Base-by-base conservation (phyloP, 2,329 filamentous ascomycete genomes). In the Daldinia eschscholtzii region DNA sequence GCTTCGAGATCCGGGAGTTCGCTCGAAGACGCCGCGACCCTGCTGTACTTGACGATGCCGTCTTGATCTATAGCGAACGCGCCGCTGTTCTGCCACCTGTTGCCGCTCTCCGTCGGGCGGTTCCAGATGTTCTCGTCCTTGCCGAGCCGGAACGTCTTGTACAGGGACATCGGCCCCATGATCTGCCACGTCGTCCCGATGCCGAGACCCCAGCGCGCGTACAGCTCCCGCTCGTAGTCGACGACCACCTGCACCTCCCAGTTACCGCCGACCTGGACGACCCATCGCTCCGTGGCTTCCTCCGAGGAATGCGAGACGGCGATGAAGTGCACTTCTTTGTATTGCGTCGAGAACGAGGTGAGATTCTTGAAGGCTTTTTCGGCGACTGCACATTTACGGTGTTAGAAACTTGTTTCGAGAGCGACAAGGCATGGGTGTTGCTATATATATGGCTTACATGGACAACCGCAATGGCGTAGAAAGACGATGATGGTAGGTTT, bases 381-480 rank as follows among this genome's bases (percentile, higher is more conserved):
- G 13, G 90, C 89, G 77, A 92, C 90, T 92, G 64, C 3, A 15
- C 12, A 18, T 39, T 52, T 55, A 10, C 18, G 6, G 7, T 9
- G 33, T 55, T 39, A 55, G 52, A n/a, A 20, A 20, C 18, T 42
- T 20, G 41, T 20, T 42, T 42, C 18, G 41, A 20, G 41, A 20
- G 13, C 1, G 4, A 42, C 10, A 23, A 13, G 26, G n/a, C 23
- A 46, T 46, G n/a, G 23, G 26, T 12, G n/a, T 23, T 35, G 28
- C 50, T n/a, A 50, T n/a, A 50, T 7, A 26, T 46, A 20, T 26
- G 9, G 79, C 85, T 76, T 85, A 91, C 91, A 92, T 10, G 91
- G 91, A 80, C 91, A 92, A 37, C 91, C 91, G 76, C 91, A 93
- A 77, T 93, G 91, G 37, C 91, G 84, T 5, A 93, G 83, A 74